Conservation (phyloP, 805 yeast genomes). For the Saccharomycopsis synnaedendra region DNA sequence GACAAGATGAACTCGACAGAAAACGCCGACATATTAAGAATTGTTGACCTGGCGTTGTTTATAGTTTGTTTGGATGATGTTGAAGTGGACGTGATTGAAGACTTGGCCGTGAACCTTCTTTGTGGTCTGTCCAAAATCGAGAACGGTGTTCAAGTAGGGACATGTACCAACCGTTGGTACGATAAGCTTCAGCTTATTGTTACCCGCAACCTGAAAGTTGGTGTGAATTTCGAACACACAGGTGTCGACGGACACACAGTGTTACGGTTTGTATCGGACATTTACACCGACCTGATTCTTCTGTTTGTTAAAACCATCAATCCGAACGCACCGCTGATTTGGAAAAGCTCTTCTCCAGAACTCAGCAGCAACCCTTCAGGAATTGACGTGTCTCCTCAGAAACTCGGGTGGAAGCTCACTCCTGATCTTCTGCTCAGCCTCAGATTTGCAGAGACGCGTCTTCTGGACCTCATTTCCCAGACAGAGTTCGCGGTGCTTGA, state of each 20-base stretch:
- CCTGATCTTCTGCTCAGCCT: conserved; percentile 67
- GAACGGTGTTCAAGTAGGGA: conserved; percentile 84
- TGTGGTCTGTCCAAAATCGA: conserved; percentile 76
- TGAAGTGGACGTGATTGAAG: conserved; percentile 44
- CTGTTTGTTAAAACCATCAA: conserved; percentile 80
- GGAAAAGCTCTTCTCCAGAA: conserved; percentile 5
- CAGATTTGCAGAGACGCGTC: conserved; percentile 83
- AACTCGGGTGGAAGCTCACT: conserved; percentile 80
- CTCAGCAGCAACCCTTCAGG: conserved; percentile 34
- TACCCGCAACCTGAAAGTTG: conserved; percentile 84
- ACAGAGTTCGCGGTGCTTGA: conserved; percentile 79
- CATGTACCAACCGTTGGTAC: conserved; percentile 92
- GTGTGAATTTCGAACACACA: conserved; percentile 87
- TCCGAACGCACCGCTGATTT: conserved; percentile 32
- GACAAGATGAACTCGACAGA: conserved; percentile 30
- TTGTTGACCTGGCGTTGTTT: conserved; percentile 74
- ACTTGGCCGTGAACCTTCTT: conserved; percentile 71
- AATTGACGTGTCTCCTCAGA: conserved; percentile 65
- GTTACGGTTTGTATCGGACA: conserved; percentile 75
- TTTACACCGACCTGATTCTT: conserved; percentile 82
- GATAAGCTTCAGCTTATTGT: conserved; percentile 83
- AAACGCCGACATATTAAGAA: conserved; percentile 60
- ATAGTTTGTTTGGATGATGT: conserved; percentile 77
- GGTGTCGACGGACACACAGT: conserved; percentile 97
- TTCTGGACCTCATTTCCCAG: conserved; percentile 79